Conservation (phyloP, 2,329 filamentous ascomycete species). For the Neocucurbitaria cava region DNA sequence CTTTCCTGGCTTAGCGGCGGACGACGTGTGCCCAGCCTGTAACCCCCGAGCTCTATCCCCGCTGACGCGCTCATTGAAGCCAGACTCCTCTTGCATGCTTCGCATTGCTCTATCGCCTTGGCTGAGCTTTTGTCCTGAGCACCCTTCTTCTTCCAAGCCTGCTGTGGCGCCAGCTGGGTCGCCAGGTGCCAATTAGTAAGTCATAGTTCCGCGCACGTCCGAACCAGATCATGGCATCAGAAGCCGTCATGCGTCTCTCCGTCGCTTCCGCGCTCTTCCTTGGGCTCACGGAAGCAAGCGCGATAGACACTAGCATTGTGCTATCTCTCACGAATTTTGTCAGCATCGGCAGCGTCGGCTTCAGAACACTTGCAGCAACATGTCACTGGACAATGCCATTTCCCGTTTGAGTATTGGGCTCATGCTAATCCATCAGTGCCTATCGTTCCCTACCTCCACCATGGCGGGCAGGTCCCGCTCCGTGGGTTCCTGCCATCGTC, state of each 20-base stretch:
- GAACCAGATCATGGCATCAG: constrained; percentile 18
- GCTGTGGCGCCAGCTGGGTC: constrained; percentile 1
- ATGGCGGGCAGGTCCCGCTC: constrained; percentile 47
- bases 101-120: constrained; percentile 1
- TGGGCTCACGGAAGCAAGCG: constrained; percentile 11
- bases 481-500: constrained; percentile 32
- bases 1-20: neutral
- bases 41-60: constrained; percentile 11
- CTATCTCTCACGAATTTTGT: constrained; percentile 27
- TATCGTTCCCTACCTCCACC: constrained; percentile 42
- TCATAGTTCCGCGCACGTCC: constrained; percentile 24
- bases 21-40: constrained; percentile 13
- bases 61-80: constrained; percentile 12
- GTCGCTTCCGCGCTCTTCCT: constrained; percentile 32
- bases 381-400: constrained; percentile 9
- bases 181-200: constrained; percentile 23
- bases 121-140: neutral
- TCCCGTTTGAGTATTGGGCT: constrained; percentile 20
- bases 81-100: neutral
- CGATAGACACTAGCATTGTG: constrained; percentile 13
- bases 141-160: neutral
- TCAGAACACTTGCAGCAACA: constrained; percentile 4
- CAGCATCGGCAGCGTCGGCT: constrained; percentile 39
- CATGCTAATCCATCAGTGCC: constrained; percentile 44
- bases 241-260: constrained; percentile 33